These are phyloP conservation scores for Dothidotthia symphoricarpi DNA, from an alignment of 2,329 filamentous ascomycete genomes.

Conservation along the genomic window DNA sequence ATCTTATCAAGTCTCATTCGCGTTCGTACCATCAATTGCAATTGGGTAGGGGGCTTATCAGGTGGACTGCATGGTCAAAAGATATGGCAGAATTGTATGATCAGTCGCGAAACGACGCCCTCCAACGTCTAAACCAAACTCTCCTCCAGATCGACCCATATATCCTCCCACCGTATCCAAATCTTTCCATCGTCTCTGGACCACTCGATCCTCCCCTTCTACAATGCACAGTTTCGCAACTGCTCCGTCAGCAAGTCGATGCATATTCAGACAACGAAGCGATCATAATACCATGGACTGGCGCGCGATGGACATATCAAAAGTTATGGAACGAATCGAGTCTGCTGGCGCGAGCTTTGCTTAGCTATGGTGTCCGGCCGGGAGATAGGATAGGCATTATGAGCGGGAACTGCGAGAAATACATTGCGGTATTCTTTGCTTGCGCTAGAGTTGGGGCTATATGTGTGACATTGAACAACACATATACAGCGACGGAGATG, in stretches of 20 bases:
- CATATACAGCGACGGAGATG: constrained; percentile 72
- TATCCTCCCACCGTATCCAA: constrained; percentile 40
- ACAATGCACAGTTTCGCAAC: constrained; percentile 68
- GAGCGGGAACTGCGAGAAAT: constrained; percentile 62
- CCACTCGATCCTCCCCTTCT: constrained; percentile 67
- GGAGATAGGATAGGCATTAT: constrained; percentile 74
- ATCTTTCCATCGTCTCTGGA: constrained; percentile 63
- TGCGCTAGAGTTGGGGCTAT: constrained; percentile 53
- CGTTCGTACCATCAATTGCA: background rate
- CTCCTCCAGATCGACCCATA: constrained; percentile 41
- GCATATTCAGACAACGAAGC: constrained; percentile 66
- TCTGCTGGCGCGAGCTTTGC: constrained; percentile 48
- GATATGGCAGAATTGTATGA: constrained; percentile 30
- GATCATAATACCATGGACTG: constrained; percentile 73
- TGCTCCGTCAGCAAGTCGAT: constrained; percentile 68
- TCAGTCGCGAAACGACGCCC: constrained; percentile 28
- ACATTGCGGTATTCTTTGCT: constrained; percentile 68
- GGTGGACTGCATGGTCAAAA: background rate
- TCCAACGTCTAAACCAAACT: constrained; percentile 40
- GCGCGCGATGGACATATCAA: constrained; percentile 66
- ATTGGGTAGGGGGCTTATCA: background rate
- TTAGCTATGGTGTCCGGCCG: constrained; percentile 64
- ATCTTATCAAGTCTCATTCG: constrained; percentile 1
- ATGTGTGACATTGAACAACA: constrained; percentile 78
- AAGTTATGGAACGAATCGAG: constrained; percentile 42